Percentiles rank a stretch among this genome's conserved stretches.
Conservation (phyloP, 2,329 filamentous ascomycete species). For the Ceratocystis ficicola region DNA sequence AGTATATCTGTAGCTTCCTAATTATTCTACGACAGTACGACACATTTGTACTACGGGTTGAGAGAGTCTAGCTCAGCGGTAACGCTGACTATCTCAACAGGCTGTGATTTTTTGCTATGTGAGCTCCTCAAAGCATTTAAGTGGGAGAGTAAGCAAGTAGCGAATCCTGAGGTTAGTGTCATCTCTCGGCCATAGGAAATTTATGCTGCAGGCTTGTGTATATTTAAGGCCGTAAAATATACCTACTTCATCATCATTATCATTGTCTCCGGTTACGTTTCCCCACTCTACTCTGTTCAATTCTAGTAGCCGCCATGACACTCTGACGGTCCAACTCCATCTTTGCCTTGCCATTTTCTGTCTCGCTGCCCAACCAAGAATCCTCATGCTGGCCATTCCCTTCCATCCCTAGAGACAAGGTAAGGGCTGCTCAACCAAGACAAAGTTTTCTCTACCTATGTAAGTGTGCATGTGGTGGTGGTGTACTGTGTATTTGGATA, state of each 20-base stretch:
- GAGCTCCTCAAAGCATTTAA: no score
- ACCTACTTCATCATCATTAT: no score
- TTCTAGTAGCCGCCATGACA: background rate
- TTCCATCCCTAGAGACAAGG: background rate
- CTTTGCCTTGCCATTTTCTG: background rate
- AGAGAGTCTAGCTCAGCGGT: background rate
- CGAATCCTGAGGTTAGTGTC: no score
- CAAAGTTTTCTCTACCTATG: background rate
- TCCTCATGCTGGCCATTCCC: background rate
- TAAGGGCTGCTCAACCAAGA: background rate
- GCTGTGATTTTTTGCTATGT: background rate
- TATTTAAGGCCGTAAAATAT: no score
- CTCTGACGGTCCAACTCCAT: background rate
- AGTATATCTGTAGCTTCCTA: background rate
- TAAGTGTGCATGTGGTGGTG: no score
- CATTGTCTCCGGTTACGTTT: no score
- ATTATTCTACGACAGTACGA: background rate
- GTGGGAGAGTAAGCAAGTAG: no score
- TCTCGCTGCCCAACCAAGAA: constrained; percentile 9
- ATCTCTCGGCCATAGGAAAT: no score
- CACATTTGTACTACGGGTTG: background rate
- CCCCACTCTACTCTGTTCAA: no score
- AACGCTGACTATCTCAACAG: background rate
- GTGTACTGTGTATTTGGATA: no score
- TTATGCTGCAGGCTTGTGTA: no score